These are phyloP conservation scores for Elsinoe arachidis DNA, from an alignment of 2,329 filamentous ascomycete species.

Conservation along the genomic window DNA sequence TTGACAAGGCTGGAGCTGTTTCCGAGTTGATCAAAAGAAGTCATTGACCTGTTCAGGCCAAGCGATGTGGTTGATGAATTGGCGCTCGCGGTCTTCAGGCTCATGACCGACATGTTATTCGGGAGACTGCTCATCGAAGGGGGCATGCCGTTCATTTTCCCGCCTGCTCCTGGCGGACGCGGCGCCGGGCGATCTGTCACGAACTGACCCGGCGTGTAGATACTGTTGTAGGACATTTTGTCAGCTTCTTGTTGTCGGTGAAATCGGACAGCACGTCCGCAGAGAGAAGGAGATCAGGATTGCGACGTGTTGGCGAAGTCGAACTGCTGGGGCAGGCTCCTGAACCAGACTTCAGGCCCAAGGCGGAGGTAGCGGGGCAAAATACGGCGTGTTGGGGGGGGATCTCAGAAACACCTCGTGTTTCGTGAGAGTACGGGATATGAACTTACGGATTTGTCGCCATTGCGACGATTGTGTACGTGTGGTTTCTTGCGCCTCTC, in stretches of 20 bases:
- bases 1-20: constrained; percentile 36
- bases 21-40: constrained; percentile 30
- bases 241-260: constrained; percentile 1
- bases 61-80: constrained; percentile 28
- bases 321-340: constrained; percentile 1
- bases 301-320: neutral
- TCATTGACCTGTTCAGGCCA: constrained; percentile 31
- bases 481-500: neutral
- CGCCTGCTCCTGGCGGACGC: constrained; percentile 57
- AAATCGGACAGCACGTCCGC: neutral
- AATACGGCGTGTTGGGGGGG: neutral
- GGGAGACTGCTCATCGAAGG: constrained; percentile 63
- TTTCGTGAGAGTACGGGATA: neutral
- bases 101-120: constrained; percentile 69
- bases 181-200: constrained; percentile 97
- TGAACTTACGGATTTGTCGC: constrained; percentile 9
- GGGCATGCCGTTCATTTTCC: constrained; percentile 65
- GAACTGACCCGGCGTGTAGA: constrained; percentile 61
- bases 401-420: constrained; percentile 9
- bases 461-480: constrained; percentile 7
- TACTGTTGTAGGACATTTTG: constrained; percentile 31
- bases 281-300: neutral
- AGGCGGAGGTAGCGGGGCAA: constrained; percentile 6
- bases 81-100: constrained; percentile 53
- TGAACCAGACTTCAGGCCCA: constrained; percentile 5